Percentiles rank a stretch among this genome's conserved stretches.
phyloP scores from a whole-genome alignment of 441 rosid species.

The Sinapis alba region DNA sequence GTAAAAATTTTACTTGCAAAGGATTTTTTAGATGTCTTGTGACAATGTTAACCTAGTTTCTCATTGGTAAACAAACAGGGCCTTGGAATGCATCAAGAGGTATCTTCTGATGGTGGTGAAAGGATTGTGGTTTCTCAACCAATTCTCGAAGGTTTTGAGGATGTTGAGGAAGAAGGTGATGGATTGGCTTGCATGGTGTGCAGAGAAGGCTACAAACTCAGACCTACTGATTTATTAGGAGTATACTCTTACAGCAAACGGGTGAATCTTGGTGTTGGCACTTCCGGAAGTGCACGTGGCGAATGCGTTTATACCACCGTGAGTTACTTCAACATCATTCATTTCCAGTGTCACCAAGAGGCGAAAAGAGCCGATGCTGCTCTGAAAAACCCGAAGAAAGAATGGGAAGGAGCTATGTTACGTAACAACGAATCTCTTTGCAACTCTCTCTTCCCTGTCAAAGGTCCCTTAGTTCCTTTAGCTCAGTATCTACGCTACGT shows the following conservation, averaged over 20 bases:
- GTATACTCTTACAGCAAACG: constrained; percentile 95
- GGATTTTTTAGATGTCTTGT: constrained; percentile 1
- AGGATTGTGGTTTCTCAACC: constrained; percentile 89
- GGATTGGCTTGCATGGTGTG: constrained; percentile 99
- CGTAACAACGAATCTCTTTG: constrained; percentile 99
- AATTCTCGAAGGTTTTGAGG: constrained; percentile 94
- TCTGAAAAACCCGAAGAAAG: constrained; percentile 97
- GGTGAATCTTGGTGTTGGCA: constrained; percentile 93
- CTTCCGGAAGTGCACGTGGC: constrained; percentile 96
- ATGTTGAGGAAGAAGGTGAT: constrained; percentile 98
- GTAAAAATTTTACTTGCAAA: constrained; percentile 50
- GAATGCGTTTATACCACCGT: constrained; percentile 99
- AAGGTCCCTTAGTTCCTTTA: constrained; percentile 87
- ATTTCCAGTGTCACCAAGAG: constrained; percentile 99
- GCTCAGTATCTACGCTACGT: constrained; percentile 86
- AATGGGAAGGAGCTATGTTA: constrained; percentile 99
- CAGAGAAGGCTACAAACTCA: constrained; percentile 97
- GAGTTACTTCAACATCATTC: constrained; percentile 94
- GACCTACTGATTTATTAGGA: constrained; percentile 96
- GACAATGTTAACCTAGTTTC: constrained; percentile 27
- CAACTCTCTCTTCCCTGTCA: constrained; percentile 96
- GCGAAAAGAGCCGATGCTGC: constrained; percentile 99
- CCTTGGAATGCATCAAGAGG: constrained; percentile 93
- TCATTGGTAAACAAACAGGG: constrained; percentile 58
- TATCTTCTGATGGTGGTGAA: constrained; percentile 93